A percentile compares a stretch with the other conserved stretches of the same genome.
These are phyloP conservation scores for Rhododendron ovatum DNA, from an alignment of 148 eudicot species.

Conservation along the genomic window DNA sequence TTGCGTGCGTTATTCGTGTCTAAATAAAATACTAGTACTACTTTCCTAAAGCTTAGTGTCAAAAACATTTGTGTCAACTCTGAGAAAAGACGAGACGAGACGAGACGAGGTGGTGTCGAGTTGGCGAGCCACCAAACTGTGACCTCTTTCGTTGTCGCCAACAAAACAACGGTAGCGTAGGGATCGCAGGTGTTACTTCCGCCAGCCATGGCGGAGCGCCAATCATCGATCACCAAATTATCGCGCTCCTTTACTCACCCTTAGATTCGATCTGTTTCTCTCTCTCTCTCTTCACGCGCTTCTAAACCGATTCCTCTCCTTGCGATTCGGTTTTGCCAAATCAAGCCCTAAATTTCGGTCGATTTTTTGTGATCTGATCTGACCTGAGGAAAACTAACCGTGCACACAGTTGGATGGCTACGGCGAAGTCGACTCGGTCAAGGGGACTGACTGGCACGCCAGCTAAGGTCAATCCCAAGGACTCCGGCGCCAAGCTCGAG, in stretches of 20 bases:
- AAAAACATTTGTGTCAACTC: no score
- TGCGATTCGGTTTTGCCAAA: neutral
- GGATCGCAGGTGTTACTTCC: no score
- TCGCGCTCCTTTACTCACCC: neutral
- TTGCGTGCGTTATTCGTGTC: neutral
- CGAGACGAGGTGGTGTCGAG: neutral
- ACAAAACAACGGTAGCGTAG: neutral
- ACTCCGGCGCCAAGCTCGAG: slow-evolving; percentile 64
- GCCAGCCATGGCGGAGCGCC: neutral
- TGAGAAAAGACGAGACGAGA: neutral
- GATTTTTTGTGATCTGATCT: neutral
- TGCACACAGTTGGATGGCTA: slow-evolving; percentile 39
- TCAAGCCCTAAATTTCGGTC: slow-evolving; percentile 12
- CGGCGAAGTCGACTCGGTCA: slow-evolving; percentile 65
- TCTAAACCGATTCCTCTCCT: neutral
- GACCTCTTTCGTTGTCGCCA: neutral
- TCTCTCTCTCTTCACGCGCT: neutral
- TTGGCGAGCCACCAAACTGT: slow-evolving; percentile 9
- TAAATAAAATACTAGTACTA: no score
- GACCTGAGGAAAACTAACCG: neutral
- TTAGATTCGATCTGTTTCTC: neutral
- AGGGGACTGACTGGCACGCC: slow-evolving; percentile 45
- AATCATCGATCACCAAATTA: neutral
- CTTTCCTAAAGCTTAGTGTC: neutral
- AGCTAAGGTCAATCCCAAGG: slow-evolving; percentile 42